phyloP scores from a whole-genome alignment of 139 green algal species.

The Chlamydomonas sp. region DNA sequence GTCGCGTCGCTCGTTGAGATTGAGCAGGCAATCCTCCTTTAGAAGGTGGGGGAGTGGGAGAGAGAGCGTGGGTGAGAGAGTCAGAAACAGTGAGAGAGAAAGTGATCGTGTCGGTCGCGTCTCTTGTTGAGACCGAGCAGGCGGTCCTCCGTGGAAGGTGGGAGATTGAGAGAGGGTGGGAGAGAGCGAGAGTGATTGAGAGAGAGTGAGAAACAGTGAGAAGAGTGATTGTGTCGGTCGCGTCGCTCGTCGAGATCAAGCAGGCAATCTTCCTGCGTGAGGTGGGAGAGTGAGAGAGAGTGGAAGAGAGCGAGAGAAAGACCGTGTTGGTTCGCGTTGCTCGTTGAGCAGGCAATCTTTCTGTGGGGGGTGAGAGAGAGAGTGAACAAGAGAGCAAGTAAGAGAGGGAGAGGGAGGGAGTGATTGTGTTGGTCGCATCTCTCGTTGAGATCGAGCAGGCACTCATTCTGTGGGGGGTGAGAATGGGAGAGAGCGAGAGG shows the following conservation, averaged over 20 bases:
- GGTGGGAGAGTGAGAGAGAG: too few relatives aligned
- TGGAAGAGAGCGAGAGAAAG: too few relatives aligned
- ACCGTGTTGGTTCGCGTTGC: too few relatives aligned
- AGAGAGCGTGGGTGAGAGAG: too few relatives aligned
- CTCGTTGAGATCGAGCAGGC: neutral
- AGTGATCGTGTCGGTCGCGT: too few relatives aligned
- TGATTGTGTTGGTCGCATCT: neutral
- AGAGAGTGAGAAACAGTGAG: too few relatives aligned
- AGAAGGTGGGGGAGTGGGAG: too few relatives aligned
- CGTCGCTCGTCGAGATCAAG: slow-evolving; percentile 57
- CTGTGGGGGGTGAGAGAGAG: neutral
- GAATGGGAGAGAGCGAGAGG: slow-evolving; percentile 58
- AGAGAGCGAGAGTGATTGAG: too few relatives aligned
- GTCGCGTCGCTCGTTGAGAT: slow-evolving; percentile 62
- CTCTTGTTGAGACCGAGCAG: neutral
- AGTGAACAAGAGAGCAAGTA: neutral
- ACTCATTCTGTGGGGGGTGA: neutral
- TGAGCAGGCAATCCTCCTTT: slow-evolving; percentile 20
- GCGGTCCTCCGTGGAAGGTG: neutral
- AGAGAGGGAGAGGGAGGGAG: too few relatives aligned
- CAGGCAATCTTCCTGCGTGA: slow-evolving; percentile 14
- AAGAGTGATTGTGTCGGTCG: slow-evolving; percentile 53
- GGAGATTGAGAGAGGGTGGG: too few relatives aligned
- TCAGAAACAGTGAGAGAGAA: too few relatives aligned
- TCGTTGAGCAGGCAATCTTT: neutral